Evolutionary conservation across 1,284 basidiomycete genomes (phyloP), one percentile per base, ranked within the genome.

Genomic region (Austroboletus niveus): DNA sequence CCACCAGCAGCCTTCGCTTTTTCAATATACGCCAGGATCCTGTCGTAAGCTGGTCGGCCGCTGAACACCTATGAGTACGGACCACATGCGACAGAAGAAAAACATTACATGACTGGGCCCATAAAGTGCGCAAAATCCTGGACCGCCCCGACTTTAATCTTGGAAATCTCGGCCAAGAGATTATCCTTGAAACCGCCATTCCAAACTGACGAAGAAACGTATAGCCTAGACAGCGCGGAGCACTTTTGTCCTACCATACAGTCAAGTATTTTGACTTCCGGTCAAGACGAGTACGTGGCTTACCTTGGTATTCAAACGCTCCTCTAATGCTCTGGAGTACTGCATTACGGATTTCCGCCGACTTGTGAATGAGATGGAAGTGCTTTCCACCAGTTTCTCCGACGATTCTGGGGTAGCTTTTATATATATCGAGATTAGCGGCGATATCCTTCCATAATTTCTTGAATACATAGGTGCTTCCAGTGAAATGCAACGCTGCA

Each of bases 381-480:
- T 99, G 98, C 80, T 99, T 99, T 56, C 96, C 95, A 49, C 94
- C 92, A 10, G 93, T 95, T 78, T 98, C 95, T 31, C 95, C 95
- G 11, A 99, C 95, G 57, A 99, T 91, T 60, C 96, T 81, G 2
- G 97, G 96, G 75, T 98, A 99, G 15, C 83, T 78, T 64, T 77
- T 83, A 78, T 97, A 97, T 48, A 77, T 81, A 69, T 92, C 92
- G 52, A 98, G 69, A 75, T 98, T 97, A 61, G 74, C 69, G 8
- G 89, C 89, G 63, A 99, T 97, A 69, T 96, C 87, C 76, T 94
- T 96, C 96, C 96, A 99, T 41, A 99, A 82, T 69, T 87, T 84
- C 72, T 87, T 87, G 86, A 97, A 98, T 46, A 99, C 86, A 63
- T 85, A 82, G 10, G 96, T 99, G 65, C 92, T 95, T 44, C 96